Base-by-base conservation (phyloP, 345 rosid genomes). In the Citrus hindsii region DNA sequence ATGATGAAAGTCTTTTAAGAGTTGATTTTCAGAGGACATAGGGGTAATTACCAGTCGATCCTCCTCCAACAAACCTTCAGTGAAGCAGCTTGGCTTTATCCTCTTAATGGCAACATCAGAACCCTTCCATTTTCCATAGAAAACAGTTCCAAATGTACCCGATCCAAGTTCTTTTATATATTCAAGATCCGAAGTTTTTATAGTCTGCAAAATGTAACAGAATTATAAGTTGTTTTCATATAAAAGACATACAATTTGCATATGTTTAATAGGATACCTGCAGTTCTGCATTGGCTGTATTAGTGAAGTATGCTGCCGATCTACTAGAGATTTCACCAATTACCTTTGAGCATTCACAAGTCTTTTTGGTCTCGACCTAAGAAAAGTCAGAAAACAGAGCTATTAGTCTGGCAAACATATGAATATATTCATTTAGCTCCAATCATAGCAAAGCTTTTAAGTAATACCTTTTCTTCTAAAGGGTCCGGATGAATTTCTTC, bases 71-170 rank as follows among this genome's bases (percentile, higher is more conserved):
- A 72, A 76, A 30, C 70, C 63, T 1, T 76, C 82, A 35, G 74
- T 62, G 69, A 84, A 84, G 79, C 87, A 84, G 65, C 83, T 73
- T 18, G 79, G 69, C 48, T 80, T 86, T 46, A 86, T 55, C 60
- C 73, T 80, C 81, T 86, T 86, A 35, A 86, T 82, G 24, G 89
- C 89, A 33, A 86, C 89, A 77, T 76, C 86, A 51, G 86, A 75
- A 6, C 87, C 89, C 67, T 51, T 86, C 89, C 89, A 84, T 71
- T 86, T 86, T 58, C 89, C 87, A 70, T 82, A 48, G 71, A 73
- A 82, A 2, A 86, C 86, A 18, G 87, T 70, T 56, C 89, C 87
- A 76, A 76, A 86, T 10, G 86, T 75, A 22, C 89, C 87, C 1
- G 86, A 78, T 64, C 87, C 87, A 2, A 84, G 79, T 74, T 84